Base-by-base conservation (phyloP, 1,284 basidiomycete genomes). In the Apiotrichum sp. region DNA sequence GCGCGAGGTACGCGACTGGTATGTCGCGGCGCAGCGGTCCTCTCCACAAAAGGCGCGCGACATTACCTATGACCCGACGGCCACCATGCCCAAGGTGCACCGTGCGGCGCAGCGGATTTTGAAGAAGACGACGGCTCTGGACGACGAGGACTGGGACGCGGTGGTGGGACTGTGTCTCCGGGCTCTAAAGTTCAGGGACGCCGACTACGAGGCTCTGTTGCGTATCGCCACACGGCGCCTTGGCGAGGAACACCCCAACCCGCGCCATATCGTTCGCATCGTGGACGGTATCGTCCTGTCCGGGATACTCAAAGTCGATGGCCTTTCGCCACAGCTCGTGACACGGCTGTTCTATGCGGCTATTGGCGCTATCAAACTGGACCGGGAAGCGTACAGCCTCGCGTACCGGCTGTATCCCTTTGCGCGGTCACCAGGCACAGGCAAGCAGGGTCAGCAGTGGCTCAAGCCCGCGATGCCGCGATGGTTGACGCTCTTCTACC, bases 401-500 rank as follows among this genome's bases (percentile, higher is more conserved):
- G 56, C 59, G 11, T 55, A 57, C 35, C 50, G 57, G 11, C 32
- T 66, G 7, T 70, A 72, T 45, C 52, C 52, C 7, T 34, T 36
- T 1, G 47, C 38, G 4, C 59, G 59, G 7, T 29, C 55, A 0
- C 7, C 39, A 1, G 36, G 36, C 13, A 2, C 9, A 38, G 40
- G 49, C n/a, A 32, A 36, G 22, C 33, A 40, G 0, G n/a, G 45
- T 5, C 29, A 44, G 52, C 29, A 41, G 34, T 57, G 57, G 55
- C 34, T 14, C 34, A 34, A 47, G 5, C 6, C 34, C 9, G 46
- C 29, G 1, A 44, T 35, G 6, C 3, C n/a, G 3, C 41, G 40
- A 5, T 71, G 68, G 67, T 51, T 57, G 16, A 44, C 2, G 8
- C 42, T 73, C 11, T 71, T 71, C 50, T 11, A 49, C 9, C 58